phyloP scores from a whole-genome alignment of 768 basidiomycete genomes.

The Pleurotus pulmonarius region DNA sequence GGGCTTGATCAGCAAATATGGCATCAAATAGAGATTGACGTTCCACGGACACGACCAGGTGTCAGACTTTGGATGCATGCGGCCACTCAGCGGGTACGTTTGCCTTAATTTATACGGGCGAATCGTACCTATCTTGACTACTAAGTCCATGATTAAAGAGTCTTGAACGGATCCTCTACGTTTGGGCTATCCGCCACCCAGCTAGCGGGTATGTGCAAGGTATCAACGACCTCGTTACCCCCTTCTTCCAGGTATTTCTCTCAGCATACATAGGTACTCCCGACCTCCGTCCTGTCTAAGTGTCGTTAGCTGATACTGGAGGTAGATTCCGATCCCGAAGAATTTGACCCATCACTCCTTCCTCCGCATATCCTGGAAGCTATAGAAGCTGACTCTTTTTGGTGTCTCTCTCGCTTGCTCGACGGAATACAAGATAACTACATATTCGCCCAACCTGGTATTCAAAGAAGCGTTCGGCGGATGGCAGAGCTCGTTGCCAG shows the following conservation, averaged over 20 bases:
- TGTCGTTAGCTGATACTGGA: background rate
- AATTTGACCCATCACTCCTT: conserved; percentile 77
- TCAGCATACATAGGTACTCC: conserved; percentile 85
- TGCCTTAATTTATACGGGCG: background rate
- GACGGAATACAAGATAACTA: conserved; percentile 99
- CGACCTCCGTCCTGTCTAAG: conserved; percentile 7
- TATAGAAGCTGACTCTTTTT: conserved; percentile 95
- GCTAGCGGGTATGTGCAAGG: conserved; percentile 99
- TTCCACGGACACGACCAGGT: conserved; percentile 91
- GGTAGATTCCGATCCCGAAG: conserved; percentile 86
- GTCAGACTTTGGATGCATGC: conserved; percentile 88
- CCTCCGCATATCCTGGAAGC: conserved; percentile 72
- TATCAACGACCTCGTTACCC: conserved; percentile 96
- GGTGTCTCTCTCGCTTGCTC: conserved; percentile 92
- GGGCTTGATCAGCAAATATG: conserved; percentile 95
- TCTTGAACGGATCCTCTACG: conserved; percentile 92
- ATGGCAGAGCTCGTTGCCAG: conserved; percentile 93
- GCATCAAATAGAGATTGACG: conserved; percentile 99
- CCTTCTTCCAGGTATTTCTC: conserved; percentile 97
- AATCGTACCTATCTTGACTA: conserved; percentile 9
- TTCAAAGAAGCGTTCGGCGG: conserved; percentile 86
- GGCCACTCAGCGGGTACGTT: conserved; percentile 80
- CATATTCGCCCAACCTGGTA: conserved; percentile 94
- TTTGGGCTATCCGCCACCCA: conserved; percentile 99
- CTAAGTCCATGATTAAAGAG: conserved; percentile 45